phyloP scores from a whole-genome alignment of 345 rosid species.

The Eucalyptus victrix region DNA sequence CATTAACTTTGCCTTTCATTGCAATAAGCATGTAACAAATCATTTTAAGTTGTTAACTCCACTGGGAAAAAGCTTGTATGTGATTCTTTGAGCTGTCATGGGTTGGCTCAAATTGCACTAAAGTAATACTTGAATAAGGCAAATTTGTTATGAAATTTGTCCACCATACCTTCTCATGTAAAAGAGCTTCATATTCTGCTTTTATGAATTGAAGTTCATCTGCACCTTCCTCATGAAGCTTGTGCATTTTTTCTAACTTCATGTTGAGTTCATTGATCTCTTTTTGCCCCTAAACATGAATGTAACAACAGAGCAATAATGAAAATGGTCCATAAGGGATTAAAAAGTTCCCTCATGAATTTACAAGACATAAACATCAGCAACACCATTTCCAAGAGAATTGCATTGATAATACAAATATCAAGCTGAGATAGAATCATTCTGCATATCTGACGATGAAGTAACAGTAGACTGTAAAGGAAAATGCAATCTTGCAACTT shows the following conservation, averaged over 20 bases:
- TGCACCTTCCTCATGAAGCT: slow-evolving; percentile 27
- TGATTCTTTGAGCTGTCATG: neutral
- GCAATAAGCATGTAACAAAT: neutral
- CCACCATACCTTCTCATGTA: slow-evolving; percentile 51
- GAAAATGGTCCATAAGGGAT: neutral
- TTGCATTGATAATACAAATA: neutral
- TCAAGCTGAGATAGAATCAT: neutral
- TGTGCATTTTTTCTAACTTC: slow-evolving; percentile 35
- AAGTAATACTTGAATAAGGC: neutral
- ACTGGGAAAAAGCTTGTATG: neutral
- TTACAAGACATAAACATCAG: neutral
- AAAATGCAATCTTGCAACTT: neutral
- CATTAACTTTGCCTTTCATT: slow-evolving; percentile 32
- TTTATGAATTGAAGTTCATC: slow-evolving; percentile 55
- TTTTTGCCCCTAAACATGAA: slow-evolving; percentile 35
- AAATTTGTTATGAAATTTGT: neutral
- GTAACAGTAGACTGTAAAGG: neutral
- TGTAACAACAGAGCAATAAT: neutral
- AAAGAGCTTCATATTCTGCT: slow-evolving; percentile 33
- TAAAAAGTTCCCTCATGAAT: neutral
- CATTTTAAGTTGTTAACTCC: neutral
- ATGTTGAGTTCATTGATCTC: slow-evolving; percentile 28
- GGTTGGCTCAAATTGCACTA: neutral
- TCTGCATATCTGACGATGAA: neutral
- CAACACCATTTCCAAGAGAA: neutral